phyloP scores from a whole-genome alignment of 345 rosid genomes.

The Moringa oleifera region DNA sequence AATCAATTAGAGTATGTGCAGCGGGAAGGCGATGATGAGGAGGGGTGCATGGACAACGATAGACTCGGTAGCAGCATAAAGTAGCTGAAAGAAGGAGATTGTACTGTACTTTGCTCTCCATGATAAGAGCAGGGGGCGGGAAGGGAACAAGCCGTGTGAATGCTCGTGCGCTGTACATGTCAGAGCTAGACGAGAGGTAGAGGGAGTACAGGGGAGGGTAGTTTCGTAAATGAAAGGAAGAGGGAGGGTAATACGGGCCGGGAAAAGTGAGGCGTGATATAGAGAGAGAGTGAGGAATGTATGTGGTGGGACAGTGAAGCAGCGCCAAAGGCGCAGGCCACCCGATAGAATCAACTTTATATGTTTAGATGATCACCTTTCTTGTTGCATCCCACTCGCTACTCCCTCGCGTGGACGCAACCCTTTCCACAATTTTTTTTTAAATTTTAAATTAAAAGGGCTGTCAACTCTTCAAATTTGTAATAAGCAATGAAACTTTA shows the following conservation, averaged over 20 bases:
- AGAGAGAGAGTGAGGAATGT: slow-evolving; percentile 9
- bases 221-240: slow-evolving; percentile 4
- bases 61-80: not conserved
- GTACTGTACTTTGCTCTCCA: not conserved
- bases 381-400: not conserved
- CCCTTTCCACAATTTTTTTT: not conserved
- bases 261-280: not conserved
- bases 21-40: not conserved
- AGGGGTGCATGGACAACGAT: not conserved
- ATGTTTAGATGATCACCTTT: not conserved
- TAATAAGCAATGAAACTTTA: too few relatives aligned
- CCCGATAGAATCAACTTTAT: slow-evolving; percentile 11
- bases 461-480: not conserved
- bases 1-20: not conserved
- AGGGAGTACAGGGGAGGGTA: not conserved
- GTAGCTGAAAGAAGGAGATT: not conserved
- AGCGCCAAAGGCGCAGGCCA: slow-evolving; percentile 36
- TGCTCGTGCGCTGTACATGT: not conserved
- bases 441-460: too few relatives aligned
- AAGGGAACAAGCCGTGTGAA: not conserved
- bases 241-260: not conserved
- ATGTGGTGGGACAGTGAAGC: slow-evolving; percentile 13
- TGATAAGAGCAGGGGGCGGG: not conserved
- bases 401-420: slow-evolving; percentile 1
- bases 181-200: not conserved